Evolutionary conservation across 768 basidiomycete genomes (phyloP).

Genomic region (Phaffia australis): DNA sequence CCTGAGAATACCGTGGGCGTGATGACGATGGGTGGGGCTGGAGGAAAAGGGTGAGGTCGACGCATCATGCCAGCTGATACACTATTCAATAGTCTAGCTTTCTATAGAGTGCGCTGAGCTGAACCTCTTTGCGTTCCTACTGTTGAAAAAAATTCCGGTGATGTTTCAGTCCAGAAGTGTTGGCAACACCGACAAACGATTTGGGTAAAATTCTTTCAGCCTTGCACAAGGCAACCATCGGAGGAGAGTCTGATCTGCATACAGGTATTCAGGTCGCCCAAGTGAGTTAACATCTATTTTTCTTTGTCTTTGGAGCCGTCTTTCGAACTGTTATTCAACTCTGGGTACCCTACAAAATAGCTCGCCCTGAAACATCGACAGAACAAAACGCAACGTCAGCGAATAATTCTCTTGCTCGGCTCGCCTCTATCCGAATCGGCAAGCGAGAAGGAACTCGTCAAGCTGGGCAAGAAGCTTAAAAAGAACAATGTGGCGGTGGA

Average conservation of each 20-base stretch:
- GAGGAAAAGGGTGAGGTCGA: constrained; percentile 67
- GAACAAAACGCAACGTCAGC: constrained; percentile 95
- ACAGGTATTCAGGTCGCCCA: constrained; percentile 90
- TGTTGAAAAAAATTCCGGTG: constrained; percentile 1
- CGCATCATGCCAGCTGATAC: not conserved
- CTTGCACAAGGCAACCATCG: constrained; percentile 64
- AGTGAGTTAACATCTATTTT: constrained; percentile 25
- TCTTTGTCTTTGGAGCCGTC: not conserved
- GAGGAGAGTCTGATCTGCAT: constrained; percentile 70
- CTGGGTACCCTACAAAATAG: constrained; percentile 20
- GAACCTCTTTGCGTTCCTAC: not conserved
- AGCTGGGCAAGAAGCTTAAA: constrained; percentile 91
- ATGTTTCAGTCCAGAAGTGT: constrained; percentile 68
- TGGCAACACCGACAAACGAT: constrained; percentile 92
- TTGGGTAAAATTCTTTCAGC: constrained; percentile 79
- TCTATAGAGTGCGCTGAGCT: not conserved
- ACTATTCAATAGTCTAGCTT: not conserved
- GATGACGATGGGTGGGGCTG: constrained; percentile 74
- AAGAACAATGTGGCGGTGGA: constrained; percentile 99
- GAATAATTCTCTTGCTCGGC: constrained; percentile 86
- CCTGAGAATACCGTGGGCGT: constrained; percentile 95
- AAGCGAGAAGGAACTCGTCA: constrained; percentile 60
- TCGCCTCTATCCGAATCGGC: constrained; percentile 50
- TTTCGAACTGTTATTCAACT: not conserved
- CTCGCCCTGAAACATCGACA: constrained; percentile 94